Base-by-base conservation (phyloP, 2,329 filamentous ascomycete species). In the Raffaelea arxii region DNA sequence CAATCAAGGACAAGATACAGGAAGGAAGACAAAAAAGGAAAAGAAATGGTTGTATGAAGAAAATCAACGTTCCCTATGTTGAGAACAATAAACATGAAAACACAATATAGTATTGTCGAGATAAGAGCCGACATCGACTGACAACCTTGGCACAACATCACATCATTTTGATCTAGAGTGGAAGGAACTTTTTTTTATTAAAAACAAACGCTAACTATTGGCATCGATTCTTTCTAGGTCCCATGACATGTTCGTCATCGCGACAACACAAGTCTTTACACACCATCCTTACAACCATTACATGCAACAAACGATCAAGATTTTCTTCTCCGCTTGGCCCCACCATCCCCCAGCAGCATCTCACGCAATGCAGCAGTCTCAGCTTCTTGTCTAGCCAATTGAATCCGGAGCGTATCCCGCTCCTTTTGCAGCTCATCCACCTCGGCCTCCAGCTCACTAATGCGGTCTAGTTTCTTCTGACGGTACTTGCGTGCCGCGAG, bases 401-500 rank as follows among this genome's bases (percentile, higher is more conserved):
- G 65, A 42, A 81, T 63, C 49, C 69, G 70, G 53, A 81, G 61
- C 18, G 72, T 72, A 49, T 82, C 77, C 27, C 76, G 61, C 59
- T 82, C 78, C 46, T 63, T 58, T 49, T 69, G 68, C 49, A 77
- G 68, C 43, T 68, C 63, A 43, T 70, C 70, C 43, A 82, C 63
- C 25, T 70, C 69, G 4, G 64, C 58, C 57, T 82, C 77, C 18
- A 83, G 65, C 51, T 72, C 69, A 43, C 63, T 56, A 56, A 81
- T 73, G 43, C 77, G 74, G 55, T 82, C 77, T 25, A 81, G 64
- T 51, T 77, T 75, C 56, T 79, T 80, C 56, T 82, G 78, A 19
- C 79, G 74, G 60, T 80, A 82, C 43, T 75, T 73, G 37, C 75
- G 70, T 35, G 79, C 79, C 9, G 79, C 79, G 46, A 80, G 65